Conservation (phyloP, 1,284 basidiomycete genomes). For the Pyrrhoderma noxium region DNA sequence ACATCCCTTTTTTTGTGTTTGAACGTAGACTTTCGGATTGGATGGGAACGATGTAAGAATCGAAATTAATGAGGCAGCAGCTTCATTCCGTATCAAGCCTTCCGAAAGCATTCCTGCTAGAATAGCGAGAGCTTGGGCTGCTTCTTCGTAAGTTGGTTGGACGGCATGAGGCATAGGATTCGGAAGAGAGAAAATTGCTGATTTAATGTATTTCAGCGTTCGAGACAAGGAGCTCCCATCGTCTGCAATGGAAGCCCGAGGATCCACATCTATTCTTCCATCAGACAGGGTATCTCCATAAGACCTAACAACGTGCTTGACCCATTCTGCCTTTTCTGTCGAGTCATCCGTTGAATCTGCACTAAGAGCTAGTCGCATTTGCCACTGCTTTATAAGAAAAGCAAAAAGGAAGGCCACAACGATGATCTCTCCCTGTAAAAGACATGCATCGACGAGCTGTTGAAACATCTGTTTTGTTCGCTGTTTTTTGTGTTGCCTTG, state of each 20-base stretch:
- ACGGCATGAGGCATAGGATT: constrained; percentile 5
- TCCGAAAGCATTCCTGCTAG: constrained; percentile 46
- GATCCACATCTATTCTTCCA: not conserved
- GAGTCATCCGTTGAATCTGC: not conserved
- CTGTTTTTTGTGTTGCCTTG: constrained; percentile 45
- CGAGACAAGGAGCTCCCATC: not conserved
- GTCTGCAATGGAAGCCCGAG: not conserved
- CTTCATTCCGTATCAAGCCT: constrained; percentile 37
- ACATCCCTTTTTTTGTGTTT: constrained; percentile 31
- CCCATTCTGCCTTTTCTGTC: not conserved
- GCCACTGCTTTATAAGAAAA: constrained; percentile 56
- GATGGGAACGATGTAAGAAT: constrained; percentile 45
- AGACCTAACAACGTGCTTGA: not conserved
- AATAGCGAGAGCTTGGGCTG: constrained; percentile 55
- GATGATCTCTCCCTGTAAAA: constrained; percentile 70
- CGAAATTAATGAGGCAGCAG: constrained; percentile 40
- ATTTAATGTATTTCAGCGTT: constrained; percentile 5
- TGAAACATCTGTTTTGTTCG: constrained; percentile 54
- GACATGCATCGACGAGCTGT: constrained; percentile 50
- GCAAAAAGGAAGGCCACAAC: constrained; percentile 63
- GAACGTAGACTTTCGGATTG: constrained; percentile 34
- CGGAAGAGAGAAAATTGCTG: not conserved
- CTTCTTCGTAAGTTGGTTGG: constrained; percentile 15
- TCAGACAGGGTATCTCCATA: not conserved
- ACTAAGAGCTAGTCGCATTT: constrained; percentile 28